Percentiles rank a stretch among this genome's conserved stretches.
phyloP scores from a whole-genome alignment of 108 stramenopile genomes.

The Ochromonas danica region DNA sequence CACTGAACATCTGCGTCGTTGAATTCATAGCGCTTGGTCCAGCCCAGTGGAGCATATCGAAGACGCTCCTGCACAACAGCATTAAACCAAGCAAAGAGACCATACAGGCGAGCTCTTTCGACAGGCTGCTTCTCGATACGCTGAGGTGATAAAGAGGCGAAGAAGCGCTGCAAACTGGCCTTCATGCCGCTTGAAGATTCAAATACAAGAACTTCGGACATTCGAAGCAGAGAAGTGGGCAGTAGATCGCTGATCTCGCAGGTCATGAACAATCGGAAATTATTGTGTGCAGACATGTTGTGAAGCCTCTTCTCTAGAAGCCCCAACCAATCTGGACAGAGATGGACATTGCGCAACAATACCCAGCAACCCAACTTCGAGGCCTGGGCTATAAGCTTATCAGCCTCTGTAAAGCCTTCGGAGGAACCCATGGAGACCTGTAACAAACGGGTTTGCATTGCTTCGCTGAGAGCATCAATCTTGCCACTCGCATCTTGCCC shows the following conservation, averaged over 20 bases:
- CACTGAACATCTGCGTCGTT: conserved; percentile 89
- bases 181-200: conserved; percentile 91
- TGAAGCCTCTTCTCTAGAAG: conserved; percentile 91
- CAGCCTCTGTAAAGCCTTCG: conserved; percentile 83
- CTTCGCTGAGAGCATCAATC: conserved; percentile 82
- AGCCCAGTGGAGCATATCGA: conserved; percentile 85
- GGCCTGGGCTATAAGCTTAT: conserved; percentile 68
- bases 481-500: conserved; percentile 95
- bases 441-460: conserved; percentile 65
- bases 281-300: conserved; percentile 61
- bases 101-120: conserved; percentile 77
- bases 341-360: conserved; percentile 91
- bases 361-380: conserved; percentile 90
- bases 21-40: conserved; percentile 90
- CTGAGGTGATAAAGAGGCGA: conserved; percentile 52
- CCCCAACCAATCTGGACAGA: conserved; percentile 96
- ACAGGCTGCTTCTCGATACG: conserved; percentile 44
- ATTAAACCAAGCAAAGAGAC: conserved; percentile 88
- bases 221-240: conserved; percentile 52
- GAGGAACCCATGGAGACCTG: conserved; percentile 91
- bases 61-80: conserved; percentile 93
- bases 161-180: conserved; percentile 81
- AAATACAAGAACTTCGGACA: conserved; percentile 60
- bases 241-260: conserved; percentile 65
- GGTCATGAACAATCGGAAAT: conserved; percentile 86